Percentiles rank a stretch among this genome's conserved stretches.
phyloP scores from a whole-genome alignment of 2,329 filamentous ascomycete genomes.

The Alternaria consortialis region DNA sequence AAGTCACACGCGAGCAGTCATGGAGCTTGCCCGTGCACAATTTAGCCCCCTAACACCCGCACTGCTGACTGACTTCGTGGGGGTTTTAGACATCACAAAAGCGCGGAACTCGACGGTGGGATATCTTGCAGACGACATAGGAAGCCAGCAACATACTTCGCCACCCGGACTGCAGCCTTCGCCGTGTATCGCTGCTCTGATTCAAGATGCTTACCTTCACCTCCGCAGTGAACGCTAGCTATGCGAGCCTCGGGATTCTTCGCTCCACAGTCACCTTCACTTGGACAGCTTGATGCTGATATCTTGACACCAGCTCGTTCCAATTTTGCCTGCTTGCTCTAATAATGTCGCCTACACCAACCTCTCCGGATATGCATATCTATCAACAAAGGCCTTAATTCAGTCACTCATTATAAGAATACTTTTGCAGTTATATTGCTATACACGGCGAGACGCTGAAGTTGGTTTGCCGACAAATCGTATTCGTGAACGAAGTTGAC shows the following conservation, averaged over 20 bases:
- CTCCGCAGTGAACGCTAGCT: slow-evolving; percentile 7
- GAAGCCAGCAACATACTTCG: neutral
- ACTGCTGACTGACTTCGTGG: slow-evolving; percentile 20
- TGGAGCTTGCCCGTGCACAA: slow-evolving; percentile 20
- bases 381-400: neutral
- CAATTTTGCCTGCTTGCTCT: neutral
- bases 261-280: slow-evolving; percentile 20
- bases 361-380: neutral
- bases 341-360: neutral
- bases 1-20: slow-evolving; percentile 31
- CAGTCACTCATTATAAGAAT: neutral
- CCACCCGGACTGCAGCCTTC: neutral
- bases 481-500: slow-evolving; percentile 4
- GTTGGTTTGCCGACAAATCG: neutral
- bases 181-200: neutral
- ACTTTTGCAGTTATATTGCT: neutral
- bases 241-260: neutral
- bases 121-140: neutral
- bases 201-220: slow-evolving; percentile 19
- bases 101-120: neutral
- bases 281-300: neutral
- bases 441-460: neutral
- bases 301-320: too few species aligned
- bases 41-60: slow-evolving; percentile 11
- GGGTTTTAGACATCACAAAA: slow-evolving; percentile 10